Conservation (phyloP, 768 basidiomycete species). For the Lactarius psammicola region DNA sequence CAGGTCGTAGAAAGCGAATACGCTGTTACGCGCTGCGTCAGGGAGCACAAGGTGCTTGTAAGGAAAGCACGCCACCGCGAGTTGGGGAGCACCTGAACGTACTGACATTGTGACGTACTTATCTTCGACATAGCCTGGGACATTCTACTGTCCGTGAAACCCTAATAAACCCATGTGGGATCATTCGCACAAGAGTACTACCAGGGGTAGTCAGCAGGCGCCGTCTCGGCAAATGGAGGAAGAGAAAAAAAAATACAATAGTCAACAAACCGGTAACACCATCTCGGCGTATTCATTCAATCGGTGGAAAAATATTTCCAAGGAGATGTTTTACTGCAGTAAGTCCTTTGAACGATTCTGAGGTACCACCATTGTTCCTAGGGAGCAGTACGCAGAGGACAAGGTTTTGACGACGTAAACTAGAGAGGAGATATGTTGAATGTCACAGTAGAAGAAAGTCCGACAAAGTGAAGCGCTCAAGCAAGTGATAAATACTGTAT, state of each 20-base stretch:
- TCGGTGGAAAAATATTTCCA: constrained; percentile 15
- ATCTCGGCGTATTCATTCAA: constrained; percentile 1
- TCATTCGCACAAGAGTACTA: neutral
- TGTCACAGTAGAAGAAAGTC: neutral
- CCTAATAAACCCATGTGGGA: constrained; percentile 1
- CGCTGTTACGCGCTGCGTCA: constrained; percentile 5
- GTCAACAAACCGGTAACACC: neutral
- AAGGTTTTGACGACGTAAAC: constrained; percentile 6
- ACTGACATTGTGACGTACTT: constrained; percentile 3
- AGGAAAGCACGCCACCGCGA: neutral
- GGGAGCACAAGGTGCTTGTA: neutral
- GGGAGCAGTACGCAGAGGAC: neutral
- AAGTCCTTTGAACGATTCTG: constrained; percentile 1
- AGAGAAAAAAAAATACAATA: neutral
- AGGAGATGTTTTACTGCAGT: constrained; percentile 10
- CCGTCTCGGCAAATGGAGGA: constrained; percentile 1
- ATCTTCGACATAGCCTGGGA: constrained; percentile 10
- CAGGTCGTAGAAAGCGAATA: neutral
- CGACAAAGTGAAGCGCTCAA: neutral
- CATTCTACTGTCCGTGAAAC: constrained; percentile 4
- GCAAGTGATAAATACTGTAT: too few species aligned
- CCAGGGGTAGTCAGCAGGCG: constrained; percentile 1
- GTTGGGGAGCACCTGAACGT: neutral
- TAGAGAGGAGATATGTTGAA: neutral
- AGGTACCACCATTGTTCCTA: constrained; percentile 17